phyloP scores from a whole-genome alignment of 176 grass and related monocot genomes.

The Tillandsia fasciculata region DNA sequence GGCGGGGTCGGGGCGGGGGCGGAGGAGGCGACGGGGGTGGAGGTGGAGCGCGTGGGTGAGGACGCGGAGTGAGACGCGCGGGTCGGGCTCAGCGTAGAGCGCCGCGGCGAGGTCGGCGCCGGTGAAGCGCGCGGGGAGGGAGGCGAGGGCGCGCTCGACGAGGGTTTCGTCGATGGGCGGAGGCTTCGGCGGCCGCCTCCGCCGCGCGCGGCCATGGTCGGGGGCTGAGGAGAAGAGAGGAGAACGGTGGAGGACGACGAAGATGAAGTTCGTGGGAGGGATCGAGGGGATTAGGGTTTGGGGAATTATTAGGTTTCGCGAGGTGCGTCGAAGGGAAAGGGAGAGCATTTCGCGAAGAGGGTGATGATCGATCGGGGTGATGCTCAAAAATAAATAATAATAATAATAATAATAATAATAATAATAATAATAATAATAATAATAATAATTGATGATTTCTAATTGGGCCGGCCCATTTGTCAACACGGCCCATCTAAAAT shows the following conservation, averaged over 20 bases:
- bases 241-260: neutral
- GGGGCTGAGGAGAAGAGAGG: slow-evolving; percentile 6
- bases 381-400: too few relatives aligned
- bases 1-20: slow-evolving; percentile 28
- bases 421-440: too few relatives aligned
- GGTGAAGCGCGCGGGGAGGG: slow-evolving; percentile 61
- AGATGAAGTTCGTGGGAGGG: too few relatives aligned
- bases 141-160: slow-evolving; percentile 36
- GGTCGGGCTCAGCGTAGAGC: slow-evolving; percentile 29
- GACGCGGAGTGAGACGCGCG: slow-evolving; percentile 45
- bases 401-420: too few relatives aligned
- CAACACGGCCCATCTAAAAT: too few relatives aligned
- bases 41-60: slow-evolving; percentile 47
- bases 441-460: too few relatives aligned
- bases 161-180: slow-evolving; percentile 17
- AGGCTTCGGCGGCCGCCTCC: slow-evolving; percentile 8
- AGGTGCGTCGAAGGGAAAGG: too few relatives aligned
- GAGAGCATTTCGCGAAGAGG: too few relatives aligned
- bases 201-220: slow-evolving; percentile 4
- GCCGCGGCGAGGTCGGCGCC: slow-evolving; percentile 38
- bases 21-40: neutral
- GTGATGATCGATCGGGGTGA: too few relatives aligned
- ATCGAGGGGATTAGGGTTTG: too few relatives aligned
- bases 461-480: too few relatives aligned
- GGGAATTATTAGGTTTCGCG: too few relatives aligned